A percentile compares a stretch with the other conserved stretches of the same genome.
phyloP scores from a whole-genome alignment of 2,329 filamentous ascomycete species.

The Spiromastix sp. region DNA sequence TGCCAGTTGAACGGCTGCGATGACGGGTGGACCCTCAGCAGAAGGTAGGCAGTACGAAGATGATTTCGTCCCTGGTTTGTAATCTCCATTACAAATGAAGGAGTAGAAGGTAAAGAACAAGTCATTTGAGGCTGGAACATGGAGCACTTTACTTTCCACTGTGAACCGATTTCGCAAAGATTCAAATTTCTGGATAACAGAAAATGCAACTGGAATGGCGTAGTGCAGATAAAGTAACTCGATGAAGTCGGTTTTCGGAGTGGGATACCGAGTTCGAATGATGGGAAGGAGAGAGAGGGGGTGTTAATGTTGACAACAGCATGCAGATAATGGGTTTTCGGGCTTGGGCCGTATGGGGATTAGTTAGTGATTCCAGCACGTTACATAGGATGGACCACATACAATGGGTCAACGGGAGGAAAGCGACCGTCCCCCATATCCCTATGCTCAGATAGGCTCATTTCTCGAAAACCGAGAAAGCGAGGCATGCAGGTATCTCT shows the following conservation, averaged over 20 bases:
- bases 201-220: slow-evolving; percentile 8
- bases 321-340: slow-evolving; percentile 11
- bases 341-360: too few species aligned
- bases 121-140: slow-evolving; percentile 5
- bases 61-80: slow-evolving; percentile 7
- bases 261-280: slow-evolving; percentile 7
- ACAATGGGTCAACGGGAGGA: slow-evolving; percentile 6
- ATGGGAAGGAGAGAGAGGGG: slow-evolving; percentile 6
- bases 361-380: not conserved
- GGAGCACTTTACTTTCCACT: slow-evolving; percentile 2
- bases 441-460: slow-evolving; percentile 3
- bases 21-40: slow-evolving; percentile 7
- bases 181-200: slow-evolving; percentile 4
- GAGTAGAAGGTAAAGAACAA: slow-evolving; percentile 10
- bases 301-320: slow-evolving; percentile 7
- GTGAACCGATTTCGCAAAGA: slow-evolving; percentile 4
- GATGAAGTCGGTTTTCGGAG: slow-evolving; percentile 6
- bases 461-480: slow-evolving; percentile 1
- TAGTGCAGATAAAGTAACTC: slow-evolving; percentile 9
- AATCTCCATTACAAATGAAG: slow-evolving; percentile 10
- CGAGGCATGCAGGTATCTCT: slow-evolving; percentile 1
- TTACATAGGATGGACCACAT: not conserved
- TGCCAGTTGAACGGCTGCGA: slow-evolving; percentile 3
- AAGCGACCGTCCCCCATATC: not conserved
- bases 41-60: slow-evolving; percentile 3